phyloP scores from a whole-genome alignment of 495 filamentous ascomycete genomes.

The Penicillium lividum region DNA sequence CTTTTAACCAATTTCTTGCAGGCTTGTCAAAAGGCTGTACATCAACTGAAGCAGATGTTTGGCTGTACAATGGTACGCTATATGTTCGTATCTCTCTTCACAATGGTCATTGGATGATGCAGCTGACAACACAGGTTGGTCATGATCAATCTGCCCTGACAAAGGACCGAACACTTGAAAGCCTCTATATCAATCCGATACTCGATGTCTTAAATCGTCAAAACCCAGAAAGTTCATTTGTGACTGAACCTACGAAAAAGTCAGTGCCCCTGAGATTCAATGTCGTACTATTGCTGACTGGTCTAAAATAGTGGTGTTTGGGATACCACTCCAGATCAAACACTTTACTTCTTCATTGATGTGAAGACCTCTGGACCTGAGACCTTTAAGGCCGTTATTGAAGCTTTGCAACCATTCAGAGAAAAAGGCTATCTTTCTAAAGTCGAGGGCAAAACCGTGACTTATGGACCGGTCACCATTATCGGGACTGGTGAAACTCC shows the following conservation, averaged over 20 bases:
- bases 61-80: conserved; percentile 70
- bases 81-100: conserved; percentile 34
- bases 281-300: background rate
- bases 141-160: conserved; percentile 54
- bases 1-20: conserved; percentile 14
- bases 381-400: conserved; percentile 57
- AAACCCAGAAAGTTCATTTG: conserved; percentile 43
- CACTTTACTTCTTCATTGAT: conserved; percentile 72
- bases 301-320: conserved; percentile 42
- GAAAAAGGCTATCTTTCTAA: conserved; percentile 60
- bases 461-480: conserved; percentile 65
- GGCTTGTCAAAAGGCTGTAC: conserved; percentile 61
- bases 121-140: conserved; percentile 44
- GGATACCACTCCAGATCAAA: conserved; percentile 55
- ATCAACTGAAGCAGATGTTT: conserved; percentile 84
- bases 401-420: conserved; percentile 65
- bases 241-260: conserved; percentile 42
- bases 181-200: conserved; percentile 60
- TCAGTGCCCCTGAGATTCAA: conserved; percentile 15
- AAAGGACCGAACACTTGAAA: conserved; percentile 51
- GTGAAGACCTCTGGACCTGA: conserved; percentile 59
- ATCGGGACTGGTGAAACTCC: conserved; percentile 80
- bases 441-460: conserved; percentile 50
- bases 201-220: conserved; percentile 52
- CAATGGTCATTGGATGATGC: background rate